phyloP scores from a whole-genome alignment of 495 filamentous ascomycete species.

The Penicillium goetzii region DNA sequence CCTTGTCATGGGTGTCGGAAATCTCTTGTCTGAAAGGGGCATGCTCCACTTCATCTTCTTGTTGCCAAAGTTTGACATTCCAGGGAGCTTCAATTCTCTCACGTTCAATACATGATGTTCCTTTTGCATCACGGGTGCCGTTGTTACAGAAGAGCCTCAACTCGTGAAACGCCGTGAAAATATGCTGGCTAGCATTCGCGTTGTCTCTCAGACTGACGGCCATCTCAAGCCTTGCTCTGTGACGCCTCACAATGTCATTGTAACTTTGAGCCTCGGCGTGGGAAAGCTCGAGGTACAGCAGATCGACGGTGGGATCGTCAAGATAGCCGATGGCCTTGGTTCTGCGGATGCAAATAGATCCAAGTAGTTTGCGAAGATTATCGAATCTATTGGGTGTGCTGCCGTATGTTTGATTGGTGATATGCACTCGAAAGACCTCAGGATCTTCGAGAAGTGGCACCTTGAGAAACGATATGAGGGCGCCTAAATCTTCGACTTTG shows the following conservation, averaged over 20 bases:
- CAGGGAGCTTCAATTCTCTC: background rate
- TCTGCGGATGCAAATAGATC: no score
- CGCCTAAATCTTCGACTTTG: no score
- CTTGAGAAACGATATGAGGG: no score
- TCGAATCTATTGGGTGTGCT: no score
- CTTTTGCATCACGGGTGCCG: background rate
- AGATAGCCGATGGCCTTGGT: no score
- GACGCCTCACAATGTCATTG: conserved; percentile 4
- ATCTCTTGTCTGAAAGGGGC: background rate
- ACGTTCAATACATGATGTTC: background rate
- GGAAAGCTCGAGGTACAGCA: no score
- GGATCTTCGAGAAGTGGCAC: no score
- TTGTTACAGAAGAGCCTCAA: conserved; percentile 4
- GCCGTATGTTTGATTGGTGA: no score
- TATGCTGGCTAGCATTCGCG: background rate
- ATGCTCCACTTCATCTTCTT: conserved; percentile 1
- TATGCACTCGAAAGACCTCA: no score
- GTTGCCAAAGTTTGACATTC: background rate
- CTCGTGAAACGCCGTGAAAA: background rate
- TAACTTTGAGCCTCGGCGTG: background rate
- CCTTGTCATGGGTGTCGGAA: background rate
- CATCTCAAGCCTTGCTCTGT: conserved; percentile 5
- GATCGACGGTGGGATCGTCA: no score
- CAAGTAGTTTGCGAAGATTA: no score
- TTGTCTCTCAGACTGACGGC: background rate